Evolutionary conservation across 2,329 filamentous ascomycete genomes (phyloP), one percentile per base, ranked within the genome.

Genomic region (Rhynchosporium agropyri): DNA sequence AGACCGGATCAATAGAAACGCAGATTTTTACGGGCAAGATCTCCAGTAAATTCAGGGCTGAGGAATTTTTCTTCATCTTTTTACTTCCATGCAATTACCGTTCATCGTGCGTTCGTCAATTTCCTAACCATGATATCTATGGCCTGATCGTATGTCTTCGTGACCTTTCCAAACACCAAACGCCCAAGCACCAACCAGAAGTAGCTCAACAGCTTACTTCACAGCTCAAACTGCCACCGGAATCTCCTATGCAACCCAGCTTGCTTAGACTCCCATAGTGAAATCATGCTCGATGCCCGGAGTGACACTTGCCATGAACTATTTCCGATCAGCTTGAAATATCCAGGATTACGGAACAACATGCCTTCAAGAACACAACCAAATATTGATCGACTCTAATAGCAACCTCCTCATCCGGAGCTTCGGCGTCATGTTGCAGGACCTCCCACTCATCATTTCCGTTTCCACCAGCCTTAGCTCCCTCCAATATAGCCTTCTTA

Each of bases 241-340:
- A 53, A 20, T 13, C 12, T 9, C 38, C 26, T 46, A 45, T 9
- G 48, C 20, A n/a, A 38, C 10, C 38, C 33, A 33, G 3, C 40
- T 9, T 20, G 8, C 33, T 58, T 81, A 97, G 45, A 97, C 88
- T 5, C 92, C 91, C 92, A 97, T 97, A 0, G 94, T 98, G 76
- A 96, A 97, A 76, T 98, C 94, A 76, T 97, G 92, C 78, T 98
- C 94, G 76, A 99, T 98, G 54, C 93, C 93, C 5, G 95, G 95
- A 15, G 94, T 98, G 50, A 99, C 95, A 71, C 89, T 95, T 40
- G 89, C 88, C 80, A 91, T 91, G 76, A 91, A 91, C 83, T 84
- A 89, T 81, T 82, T 36, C 60, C 4, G 38, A 51, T 68, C 66
- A 72, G 65, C 58, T 36, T 28, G 49, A 57, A 42, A 28, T 12